Base-by-base conservation (phyloP, 2,329 filamentous ascomycete species). In the Colletotrichum neosansevieriae region DNA sequence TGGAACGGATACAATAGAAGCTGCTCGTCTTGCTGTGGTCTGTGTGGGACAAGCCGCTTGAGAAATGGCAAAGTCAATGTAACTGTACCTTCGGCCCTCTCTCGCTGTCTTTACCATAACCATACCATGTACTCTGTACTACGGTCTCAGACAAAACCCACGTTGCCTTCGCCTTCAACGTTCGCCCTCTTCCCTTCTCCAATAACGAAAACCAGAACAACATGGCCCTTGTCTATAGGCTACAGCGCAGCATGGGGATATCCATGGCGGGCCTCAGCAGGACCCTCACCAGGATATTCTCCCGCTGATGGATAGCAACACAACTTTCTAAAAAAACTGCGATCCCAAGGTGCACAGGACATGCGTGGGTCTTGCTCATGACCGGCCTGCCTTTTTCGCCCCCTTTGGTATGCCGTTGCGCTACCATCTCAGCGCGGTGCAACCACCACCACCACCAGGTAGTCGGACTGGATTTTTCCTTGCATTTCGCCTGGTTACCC, bases 161-260 rank as follows among this genome's bases (percentile, higher is more conserved):
- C 34, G 34, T 36, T 36, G 34, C 34, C 34, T 36, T 12, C 9
- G 34, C 12, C 9, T 2, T 36, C 19, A 44, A 32, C 15, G 32
- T 62, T 9, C 17, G 29, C 15, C 34, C 34, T 15, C 6, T 4
- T 47, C 56, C 50, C 47, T 2, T 32, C 29, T 10, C 34, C 34
- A 36, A 36, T 36, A 15, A 32, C 40, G 24, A 44, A 54, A 54
- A n/a, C 4, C 36, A 13, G 6, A n/a, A 24, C 36, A 10, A 34
- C 19, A 42, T n/a, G 21, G 21, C 24, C 57, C 66, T 58, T 70
- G 69, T 49, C 58, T 15, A 71, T 71, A n/a, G n/a, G n/a, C n/a
- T n/a, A n/a, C n/a, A 70, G 49, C 42, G 54, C 42, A 58, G 21
- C 29, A 21, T 45, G 50, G 56, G 44, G 47, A 53, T 36, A 50